Percentiles rank a stretch among this genome's conserved stretches.
Conservation (phyloP, 495 filamentous ascomycete genomes). For the Bathelium albidoporum region DNA sequence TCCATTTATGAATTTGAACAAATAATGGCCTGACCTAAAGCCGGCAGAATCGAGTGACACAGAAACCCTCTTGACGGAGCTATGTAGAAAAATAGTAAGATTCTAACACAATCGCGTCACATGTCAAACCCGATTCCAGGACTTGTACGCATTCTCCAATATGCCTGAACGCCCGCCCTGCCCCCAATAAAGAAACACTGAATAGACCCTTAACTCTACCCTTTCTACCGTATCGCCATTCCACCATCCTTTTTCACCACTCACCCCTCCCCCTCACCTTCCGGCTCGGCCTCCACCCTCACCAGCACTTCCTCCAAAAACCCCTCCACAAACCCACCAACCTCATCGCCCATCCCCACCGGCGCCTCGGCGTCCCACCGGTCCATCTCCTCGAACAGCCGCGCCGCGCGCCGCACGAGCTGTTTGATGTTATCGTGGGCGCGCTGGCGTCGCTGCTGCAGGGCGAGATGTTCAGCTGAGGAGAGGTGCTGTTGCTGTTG, state of each 20-base stretch:
- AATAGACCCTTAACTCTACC: neutral
- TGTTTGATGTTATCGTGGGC: slow-evolving; percentile 70
- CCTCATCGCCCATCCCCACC: slow-evolving; percentile 84
- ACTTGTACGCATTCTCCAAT: neutral
- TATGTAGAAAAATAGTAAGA: no score
- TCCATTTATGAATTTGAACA: neutral
- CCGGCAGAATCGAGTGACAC: no score
- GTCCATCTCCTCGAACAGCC: slow-evolving; percentile 78
- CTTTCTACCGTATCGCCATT: neutral
- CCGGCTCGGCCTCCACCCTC: slow-evolving; percentile 64
- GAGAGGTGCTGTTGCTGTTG: neutral
- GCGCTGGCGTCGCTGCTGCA: neutral
- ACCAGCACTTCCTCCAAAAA: slow-evolving; percentile 93
- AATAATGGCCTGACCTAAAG: no score
- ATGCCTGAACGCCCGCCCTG: neutral
- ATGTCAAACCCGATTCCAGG: neutral
- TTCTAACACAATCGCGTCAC: neutral
- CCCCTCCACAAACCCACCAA: slow-evolving; percentile 77
- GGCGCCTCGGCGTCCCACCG: slow-evolving; percentile 69
- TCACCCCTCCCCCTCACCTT: neutral
- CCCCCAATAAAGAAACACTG: neutral
- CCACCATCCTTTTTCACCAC: neutral
- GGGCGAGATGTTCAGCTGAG: neutral
- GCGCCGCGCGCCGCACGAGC: slow-evolving; percentile 63
- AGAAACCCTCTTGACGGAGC: no score